These are phyloP conservation scores for Cladosporium sp. DNA, from an alignment of 2,329 filamentous ascomycete species.

Conservation along the genomic window DNA sequence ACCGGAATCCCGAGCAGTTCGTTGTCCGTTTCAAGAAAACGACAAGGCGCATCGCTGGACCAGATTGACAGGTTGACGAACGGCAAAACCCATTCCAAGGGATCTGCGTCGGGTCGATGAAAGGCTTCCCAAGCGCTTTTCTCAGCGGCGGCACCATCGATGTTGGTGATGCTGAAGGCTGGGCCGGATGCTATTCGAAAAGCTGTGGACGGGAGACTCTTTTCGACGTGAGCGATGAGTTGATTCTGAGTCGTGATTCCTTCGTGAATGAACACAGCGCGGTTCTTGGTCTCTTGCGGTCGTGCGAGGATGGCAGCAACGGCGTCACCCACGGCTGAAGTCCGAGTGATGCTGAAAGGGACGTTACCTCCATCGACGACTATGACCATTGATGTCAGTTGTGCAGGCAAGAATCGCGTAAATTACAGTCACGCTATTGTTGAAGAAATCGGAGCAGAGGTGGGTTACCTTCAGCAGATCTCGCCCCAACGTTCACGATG, in stretches of 20 bases:
- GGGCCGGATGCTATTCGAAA: not conserved
- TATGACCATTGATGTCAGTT: not conserved
- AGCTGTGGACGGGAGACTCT: not conserved
- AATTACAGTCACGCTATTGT: too few relatives aligned
- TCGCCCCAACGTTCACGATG: not conserved
- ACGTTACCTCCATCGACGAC: not conserved
- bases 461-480: not conserved
- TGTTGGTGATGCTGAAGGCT: not conserved
- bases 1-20: not conserved
- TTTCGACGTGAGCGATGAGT: not conserved
- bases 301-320: not conserved
- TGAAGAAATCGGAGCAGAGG: not conserved
- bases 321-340: not conserved
- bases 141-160: not conserved
- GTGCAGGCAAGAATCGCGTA: too few relatives aligned
- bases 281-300: not conserved
- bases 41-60: not conserved
- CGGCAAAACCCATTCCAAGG: not conserved
- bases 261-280: not conserved
- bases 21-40: not conserved
- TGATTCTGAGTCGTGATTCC: not conserved
- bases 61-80: not conserved
- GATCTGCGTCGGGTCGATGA: not conserved
- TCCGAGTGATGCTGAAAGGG: not conserved
- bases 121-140: not conserved